A percentile compares a stretch with the other conserved stretches of the same genome.
Conservation (phyloP, 345 rosid species). For the Arabidopsis thaliana region TAIR10.1 NC_003070.9:7798001-7798500, state of each 20-base stretch:
- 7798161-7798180: not conserved
- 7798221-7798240: constrained; percentile 82
- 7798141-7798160: constrained; percentile 66
- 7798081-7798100: constrained; percentile 69
- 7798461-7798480: constrained; percentile 94
- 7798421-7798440: constrained; percentile 70
- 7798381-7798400: constrained; percentile 67
- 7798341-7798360: constrained; percentile 71
- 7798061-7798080: constrained; percentile 51
- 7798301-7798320: constrained; percentile 78
- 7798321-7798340: constrained; percentile 94
- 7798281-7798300: constrained; percentile 47
- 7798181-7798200: not conserved
- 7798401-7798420: constrained; percentile 50
- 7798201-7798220: constrained; percentile 38
- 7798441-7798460: constrained; percentile 69
- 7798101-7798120: constrained; percentile 73
- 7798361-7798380: constrained; percentile 74
- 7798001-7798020: constrained; percentile 28
- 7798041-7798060: constrained; percentile 40
- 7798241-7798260: constrained; percentile 62
- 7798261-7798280: constrained; percentile 52
- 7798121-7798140: constrained; percentile 86
- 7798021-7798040: constrained; percentile 17
- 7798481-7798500: constrained; percentile 71